phyloP scores from a whole-genome alignment of 2,329 filamentous ascomycete genomes.

The Cercospora janseana region DNA sequence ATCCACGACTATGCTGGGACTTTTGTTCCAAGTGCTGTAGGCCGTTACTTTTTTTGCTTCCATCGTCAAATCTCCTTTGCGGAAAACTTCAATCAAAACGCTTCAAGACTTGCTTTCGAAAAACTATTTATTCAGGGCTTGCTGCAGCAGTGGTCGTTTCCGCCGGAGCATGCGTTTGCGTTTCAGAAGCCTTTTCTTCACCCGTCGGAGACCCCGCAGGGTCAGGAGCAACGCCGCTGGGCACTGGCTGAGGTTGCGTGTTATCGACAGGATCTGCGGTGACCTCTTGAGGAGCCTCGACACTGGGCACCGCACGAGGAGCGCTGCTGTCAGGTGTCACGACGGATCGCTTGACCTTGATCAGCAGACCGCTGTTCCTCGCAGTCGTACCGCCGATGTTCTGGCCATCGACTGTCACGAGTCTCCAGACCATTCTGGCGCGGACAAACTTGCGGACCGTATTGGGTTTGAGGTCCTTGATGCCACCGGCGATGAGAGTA shows the following conservation, averaged over 20 bases:
- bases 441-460: conserved; percentile 12
- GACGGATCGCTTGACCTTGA: conserved; percentile 5
- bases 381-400: conserved; percentile 11
- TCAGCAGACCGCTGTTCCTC: conserved; percentile 4
- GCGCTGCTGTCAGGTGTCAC: conserved; percentile 11
- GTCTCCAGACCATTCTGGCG: conserved; percentile 15
- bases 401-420: conserved; percentile 11
- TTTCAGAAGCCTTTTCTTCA: too few relatives aligned
- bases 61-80: too few relatives aligned
- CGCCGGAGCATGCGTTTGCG: too few relatives aligned
- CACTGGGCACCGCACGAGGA: conserved; percentile 5
- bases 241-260: neutral
- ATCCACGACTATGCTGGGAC: too few relatives aligned
- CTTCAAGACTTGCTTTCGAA: too few relatives aligned
- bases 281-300: conserved; percentile 7
- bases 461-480: conserved; percentile 11
- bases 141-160: too few relatives aligned
- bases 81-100: too few relatives aligned
- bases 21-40: too few relatives aligned
- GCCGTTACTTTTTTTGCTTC: too few relatives aligned
- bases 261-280: conserved; percentile 1
- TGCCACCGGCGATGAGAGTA: conserved; percentile 11
- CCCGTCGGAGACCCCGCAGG: too few relatives aligned
- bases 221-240: neutral
- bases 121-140: too few relatives aligned